These are phyloP conservation scores for Laetiporus sulphureus DNA, from an alignment of 1,284 basidiomycete species.

Conservation along the genomic window DNA sequence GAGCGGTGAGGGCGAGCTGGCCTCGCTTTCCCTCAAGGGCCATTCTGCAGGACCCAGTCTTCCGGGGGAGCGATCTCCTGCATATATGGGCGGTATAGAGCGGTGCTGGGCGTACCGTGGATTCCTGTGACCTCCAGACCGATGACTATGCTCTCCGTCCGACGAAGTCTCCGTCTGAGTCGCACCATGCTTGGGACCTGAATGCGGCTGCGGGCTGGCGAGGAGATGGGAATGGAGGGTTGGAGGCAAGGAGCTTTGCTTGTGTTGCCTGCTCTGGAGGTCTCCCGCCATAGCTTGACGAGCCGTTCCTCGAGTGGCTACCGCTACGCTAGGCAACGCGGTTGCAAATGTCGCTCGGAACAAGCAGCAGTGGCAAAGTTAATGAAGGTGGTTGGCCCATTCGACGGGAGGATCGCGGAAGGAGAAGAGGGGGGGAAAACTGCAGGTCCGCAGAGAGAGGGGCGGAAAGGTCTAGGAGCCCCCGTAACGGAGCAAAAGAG, in stretches of 20 bases:
- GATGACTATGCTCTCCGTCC: too few relatives aligned
- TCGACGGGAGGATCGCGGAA: slow-evolving; percentile 19
- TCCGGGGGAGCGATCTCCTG: too few relatives aligned
- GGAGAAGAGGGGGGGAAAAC: slow-evolving; percentile 15
- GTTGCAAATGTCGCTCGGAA: slow-evolving; percentile 13
- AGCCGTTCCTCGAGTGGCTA: neutral
- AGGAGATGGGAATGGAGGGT: slow-evolving; percentile 40
- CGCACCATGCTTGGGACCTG: slow-evolving; percentile 9
- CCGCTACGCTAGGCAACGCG: slow-evolving; percentile 9
- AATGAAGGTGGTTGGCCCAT: slow-evolving; percentile 23
- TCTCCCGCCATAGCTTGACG: slow-evolving; percentile 22
- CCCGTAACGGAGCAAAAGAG: slow-evolving; percentile 17
- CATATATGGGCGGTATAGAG: too few relatives aligned
- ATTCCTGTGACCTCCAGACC: too few relatives aligned
- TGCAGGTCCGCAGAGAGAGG: slow-evolving; percentile 16
- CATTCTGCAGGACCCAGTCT: too few relatives aligned
- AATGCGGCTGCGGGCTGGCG: slow-evolving; percentile 32
- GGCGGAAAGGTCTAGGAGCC: slow-evolving; percentile 12
- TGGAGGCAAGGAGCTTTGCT: slow-evolving; percentile 42
- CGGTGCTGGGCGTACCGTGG: too few relatives aligned
- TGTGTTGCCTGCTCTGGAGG: slow-evolving; percentile 14
- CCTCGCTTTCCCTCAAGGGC: too few relatives aligned
- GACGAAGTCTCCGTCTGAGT: slow-evolving; percentile 5
- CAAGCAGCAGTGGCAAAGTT: slow-evolving; percentile 16
- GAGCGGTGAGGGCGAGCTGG: too few relatives aligned